Evolutionary conservation across 1,284 basidiomycete genomes (phyloP).

Genomic region (Leccinum angustisporum): DNA sequence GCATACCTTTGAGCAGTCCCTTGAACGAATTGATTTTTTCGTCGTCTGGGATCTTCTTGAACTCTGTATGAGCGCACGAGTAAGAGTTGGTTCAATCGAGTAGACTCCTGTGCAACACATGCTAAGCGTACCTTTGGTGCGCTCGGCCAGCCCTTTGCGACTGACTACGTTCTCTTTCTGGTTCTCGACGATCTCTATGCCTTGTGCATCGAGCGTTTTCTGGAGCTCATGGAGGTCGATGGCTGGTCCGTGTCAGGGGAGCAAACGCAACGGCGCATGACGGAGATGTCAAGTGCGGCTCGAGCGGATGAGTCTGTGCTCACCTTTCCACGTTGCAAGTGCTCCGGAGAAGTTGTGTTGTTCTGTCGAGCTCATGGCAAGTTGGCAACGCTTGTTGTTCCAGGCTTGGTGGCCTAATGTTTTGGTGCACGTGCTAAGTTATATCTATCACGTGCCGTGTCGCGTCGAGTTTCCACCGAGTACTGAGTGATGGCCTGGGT

Average conservation of each 20-base stretch:
- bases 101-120: background rate
- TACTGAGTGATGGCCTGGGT: too few species aligned
- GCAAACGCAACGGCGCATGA: constrained; percentile 1
- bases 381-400: background rate
- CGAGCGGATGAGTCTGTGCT: constrained; percentile 14
- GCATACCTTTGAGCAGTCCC: constrained; percentile 76
- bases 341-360: constrained; percentile 82
- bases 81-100: background rate
- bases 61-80: constrained; percentile 56
- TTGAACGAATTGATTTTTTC: constrained; percentile 88
- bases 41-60: constrained; percentile 87
- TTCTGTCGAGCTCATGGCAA: constrained; percentile 44
- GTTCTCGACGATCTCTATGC: constrained; percentile 94
- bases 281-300: background rate
- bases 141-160: constrained; percentile 90
- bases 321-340: constrained; percentile 85
- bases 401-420: too few species aligned
- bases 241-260: constrained; percentile 44
- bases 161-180: constrained; percentile 94
- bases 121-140: constrained; percentile 75
- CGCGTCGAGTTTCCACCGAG: too few species aligned
- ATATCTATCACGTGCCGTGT: too few species aligned
- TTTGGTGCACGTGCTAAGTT: too few species aligned
- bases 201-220: constrained; percentile 86
- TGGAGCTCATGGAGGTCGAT: constrained; percentile 90